Evolutionary conservation across 1,139 yeast genomes (phyloP).

Genomic region (Scheffersomyces lignicola): DNA sequence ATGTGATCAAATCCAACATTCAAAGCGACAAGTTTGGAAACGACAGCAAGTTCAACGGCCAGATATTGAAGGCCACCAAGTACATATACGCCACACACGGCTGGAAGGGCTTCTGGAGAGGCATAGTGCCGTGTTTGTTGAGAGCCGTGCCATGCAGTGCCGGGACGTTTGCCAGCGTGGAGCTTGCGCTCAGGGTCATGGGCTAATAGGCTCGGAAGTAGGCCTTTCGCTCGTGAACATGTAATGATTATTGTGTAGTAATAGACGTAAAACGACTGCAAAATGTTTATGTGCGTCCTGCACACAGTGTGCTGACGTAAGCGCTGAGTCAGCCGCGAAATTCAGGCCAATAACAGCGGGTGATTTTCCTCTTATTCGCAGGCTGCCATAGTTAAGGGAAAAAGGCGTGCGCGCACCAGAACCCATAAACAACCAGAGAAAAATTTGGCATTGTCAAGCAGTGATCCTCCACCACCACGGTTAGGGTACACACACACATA

Average conservation of each 20-base stretch:
- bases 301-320: not conserved
- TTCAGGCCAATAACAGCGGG: slow-evolving; percentile 1
- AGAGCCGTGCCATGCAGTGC: slow-evolving; percentile 78
- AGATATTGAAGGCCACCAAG: slow-evolving; percentile 44
- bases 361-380: not conserved
- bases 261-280: too few relatives aligned
- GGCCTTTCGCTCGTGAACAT: too few relatives aligned
- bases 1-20: slow-evolving; percentile 68
- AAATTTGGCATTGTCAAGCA: too few relatives aligned
- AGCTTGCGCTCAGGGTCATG: slow-evolving; percentile 60
- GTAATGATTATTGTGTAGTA: too few relatives aligned
- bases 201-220: slow-evolving; percentile 29
- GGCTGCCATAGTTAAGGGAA: not conserved
- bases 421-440: too few relatives aligned
- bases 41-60: slow-evolving; percentile 45
- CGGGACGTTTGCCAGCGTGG: slow-evolving; percentile 78
- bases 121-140: slow-evolving; percentile 65
- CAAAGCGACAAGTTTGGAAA: slow-evolving; percentile 64
- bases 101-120: slow-evolving; percentile 65
- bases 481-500: too few relatives aligned
- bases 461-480: too few relatives aligned
- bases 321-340: not conserved
- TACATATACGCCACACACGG: slow-evolving; percentile 52
- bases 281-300: too few relatives aligned
- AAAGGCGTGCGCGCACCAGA: not conserved